A percentile compares a stretch with the other conserved stretches of the same genome.
These are phyloP conservation scores for Chenopodium formosanum DNA, from an alignment of 148 eudicot species.

Conservation along the genomic window DNA sequence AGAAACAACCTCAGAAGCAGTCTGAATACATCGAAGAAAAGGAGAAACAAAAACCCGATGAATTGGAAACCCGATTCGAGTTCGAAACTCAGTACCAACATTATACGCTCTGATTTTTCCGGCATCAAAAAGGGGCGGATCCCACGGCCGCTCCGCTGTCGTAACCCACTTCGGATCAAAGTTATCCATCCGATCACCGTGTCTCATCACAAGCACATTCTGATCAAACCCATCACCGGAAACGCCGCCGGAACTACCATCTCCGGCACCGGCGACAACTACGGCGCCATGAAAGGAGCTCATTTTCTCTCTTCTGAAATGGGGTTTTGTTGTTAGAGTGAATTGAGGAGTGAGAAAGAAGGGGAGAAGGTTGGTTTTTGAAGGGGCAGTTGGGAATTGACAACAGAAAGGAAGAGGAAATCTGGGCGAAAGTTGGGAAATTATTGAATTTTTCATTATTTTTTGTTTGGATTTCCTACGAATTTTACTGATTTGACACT, in stretches of 20 bases:
- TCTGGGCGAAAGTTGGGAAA: not conserved
- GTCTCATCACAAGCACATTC: slow-evolving; percentile 79
- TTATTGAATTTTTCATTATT: not conserved
- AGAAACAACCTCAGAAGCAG: slow-evolving; percentile 61
- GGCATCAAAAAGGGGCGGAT: slow-evolving; percentile 62
- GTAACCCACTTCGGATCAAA: slow-evolving; percentile 58
- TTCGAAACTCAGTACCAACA: slow-evolving; percentile 45
- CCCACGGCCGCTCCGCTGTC: slow-evolving; percentile 75
- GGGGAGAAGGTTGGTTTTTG: slow-evolving; percentile 13
- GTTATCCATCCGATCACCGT: slow-evolving; percentile 89
- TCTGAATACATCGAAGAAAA: slow-evolving; percentile 72
- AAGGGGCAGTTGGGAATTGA: slow-evolving; percentile 25
- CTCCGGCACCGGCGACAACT: not conserved
- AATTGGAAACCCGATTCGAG: slow-evolving; percentile 53
- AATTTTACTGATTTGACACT: no score
- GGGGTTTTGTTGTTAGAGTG: not conserved
- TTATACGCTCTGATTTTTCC: slow-evolving; percentile 57
- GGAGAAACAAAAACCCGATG: slow-evolving; percentile 81
- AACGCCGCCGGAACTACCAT: not conserved
- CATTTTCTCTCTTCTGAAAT: not conserved
- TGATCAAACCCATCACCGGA: slow-evolving; percentile 28
- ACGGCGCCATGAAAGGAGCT: not conserved
- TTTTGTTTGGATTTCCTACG: no score
- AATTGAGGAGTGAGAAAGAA: not conserved
- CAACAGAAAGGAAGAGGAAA: slow-evolving; percentile 10